Percentiles rank a stretch among this genome's conserved stretches.
phyloP scores from a whole-genome alignment of 2,329 filamentous ascomycete species.

The Didymella arachidicola region DNA sequence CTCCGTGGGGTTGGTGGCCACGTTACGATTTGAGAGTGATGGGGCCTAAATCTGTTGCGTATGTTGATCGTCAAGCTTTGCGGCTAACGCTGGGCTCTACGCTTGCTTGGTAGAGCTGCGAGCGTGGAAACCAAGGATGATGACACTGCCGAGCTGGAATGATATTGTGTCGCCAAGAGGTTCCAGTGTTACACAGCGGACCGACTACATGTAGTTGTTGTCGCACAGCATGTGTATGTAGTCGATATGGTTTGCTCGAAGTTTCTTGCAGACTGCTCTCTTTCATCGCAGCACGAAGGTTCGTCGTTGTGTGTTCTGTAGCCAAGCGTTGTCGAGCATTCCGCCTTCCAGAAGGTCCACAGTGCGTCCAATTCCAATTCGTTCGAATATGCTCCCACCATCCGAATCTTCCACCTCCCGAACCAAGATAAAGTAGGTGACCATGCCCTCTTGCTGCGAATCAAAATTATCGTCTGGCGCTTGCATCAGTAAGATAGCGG shows the following conservation, averaged over 20 bases:
- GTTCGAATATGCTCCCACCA: not conserved
- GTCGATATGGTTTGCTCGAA: not conserved
- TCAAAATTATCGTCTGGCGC: not conserved
- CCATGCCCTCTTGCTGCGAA: not conserved
- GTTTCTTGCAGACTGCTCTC: not conserved
- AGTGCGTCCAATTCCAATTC: not conserved
- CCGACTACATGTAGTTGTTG: not conserved
- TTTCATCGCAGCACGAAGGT: not conserved
- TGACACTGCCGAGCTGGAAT: not conserved
- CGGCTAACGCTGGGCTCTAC: slow-evolving; percentile 2
- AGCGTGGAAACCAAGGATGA: not conserved
- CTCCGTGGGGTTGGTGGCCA: not conserved
- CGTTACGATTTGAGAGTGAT: not conserved
- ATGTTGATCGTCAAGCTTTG: slow-evolving; percentile 5
- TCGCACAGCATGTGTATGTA: not conserved
- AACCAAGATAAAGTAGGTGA: not conserved
- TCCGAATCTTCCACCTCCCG: not conserved
- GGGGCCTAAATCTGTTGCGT: not conserved
- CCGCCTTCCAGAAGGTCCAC: not conserved
- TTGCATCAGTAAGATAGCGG: slow-evolving; percentile 3
- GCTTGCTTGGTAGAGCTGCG: not conserved
- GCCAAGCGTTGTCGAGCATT: not conserved
- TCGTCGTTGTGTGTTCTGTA: not conserved
- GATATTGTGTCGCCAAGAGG: no score
- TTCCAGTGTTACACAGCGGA: not conserved